Evolutionary conservation across 192 early-diverging fungal species (phyloP), one percentile per base, ranked within the genome.

Genomic region (Diversispora epigaea): DNA sequence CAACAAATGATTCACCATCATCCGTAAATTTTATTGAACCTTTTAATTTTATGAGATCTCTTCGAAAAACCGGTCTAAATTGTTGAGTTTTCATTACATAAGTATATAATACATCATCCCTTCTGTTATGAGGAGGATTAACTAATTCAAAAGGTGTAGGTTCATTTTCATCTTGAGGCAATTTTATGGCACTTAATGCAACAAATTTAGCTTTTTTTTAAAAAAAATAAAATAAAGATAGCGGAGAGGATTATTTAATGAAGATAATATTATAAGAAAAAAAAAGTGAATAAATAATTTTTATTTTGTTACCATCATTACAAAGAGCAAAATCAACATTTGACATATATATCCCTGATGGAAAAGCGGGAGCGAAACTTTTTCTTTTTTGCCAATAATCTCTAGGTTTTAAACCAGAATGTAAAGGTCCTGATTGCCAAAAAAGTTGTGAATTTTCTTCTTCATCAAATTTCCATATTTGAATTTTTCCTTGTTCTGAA

Each of bases 321-420:
- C 39, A 67, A n/a, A 67, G 19, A 21, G 65, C 65, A 67, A 67
- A 67, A 46, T 67, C 65, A 17, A 67, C n/a, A 67, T 67, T 46
- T 43, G 41, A 43, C 65, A 67, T 67, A 40, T 1, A 9, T 25
- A 45, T 15, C 19, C 44, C 40, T 19, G 39, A 40, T 21, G 65
- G 39, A 19, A 67, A 67, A 21, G 45, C 39, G 6, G 65, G 40
- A 17, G 43, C 65, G 19, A 67, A 67, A 67, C 65, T 67, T 67
- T 67, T n/a, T 11, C n/a, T 67, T 17, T 67, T 4, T 6, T 67
- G 10, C 65, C 15, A 45, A 67, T 67, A 67, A 11, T 67, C n/a
- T 6, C 65, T 10, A 45, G 65, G 65, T 10, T 44, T 67, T 8
- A 67, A 46, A 67, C 22, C 57, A 32, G 57, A 12, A 32, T 8